Percentiles rank a stretch among this genome's conserved stretches.
Evolutionary conservation across 2,329 filamentous ascomycete species (phyloP).

Genomic region (Fusarium secorum): DNA sequence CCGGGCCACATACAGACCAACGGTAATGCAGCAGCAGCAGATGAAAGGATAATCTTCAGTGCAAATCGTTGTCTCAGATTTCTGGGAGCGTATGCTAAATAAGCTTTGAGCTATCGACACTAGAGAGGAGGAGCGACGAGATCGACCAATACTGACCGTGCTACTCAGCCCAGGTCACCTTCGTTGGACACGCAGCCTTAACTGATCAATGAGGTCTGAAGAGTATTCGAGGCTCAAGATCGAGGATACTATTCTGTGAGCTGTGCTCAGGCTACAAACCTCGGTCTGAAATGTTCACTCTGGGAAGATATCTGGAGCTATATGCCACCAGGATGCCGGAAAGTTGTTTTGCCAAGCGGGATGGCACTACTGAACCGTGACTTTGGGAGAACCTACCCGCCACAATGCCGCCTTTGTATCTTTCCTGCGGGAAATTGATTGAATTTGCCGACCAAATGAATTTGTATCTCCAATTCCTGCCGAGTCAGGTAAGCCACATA

Average conservation of each 20-base stretch:
- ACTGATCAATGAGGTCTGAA: background rate
- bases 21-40: background rate
- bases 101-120: constrained; percentile 11
- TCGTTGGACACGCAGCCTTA: background rate
- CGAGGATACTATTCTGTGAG: background rate
- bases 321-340: background rate
- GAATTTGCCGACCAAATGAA: no score
- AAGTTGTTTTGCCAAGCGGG: background rate
- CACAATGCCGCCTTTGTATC: background rate
- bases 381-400: background rate
- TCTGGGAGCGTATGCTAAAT: background rate
- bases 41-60: background rate
- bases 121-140: background rate
- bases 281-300: background rate
- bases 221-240: background rate
- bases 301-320: background rate
- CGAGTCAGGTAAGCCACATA: background rate
- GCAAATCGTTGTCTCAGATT: background rate
- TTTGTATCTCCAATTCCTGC: background rate
- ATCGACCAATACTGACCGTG: background rate
- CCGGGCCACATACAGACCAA: background rate
- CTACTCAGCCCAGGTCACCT: background rate
- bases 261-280: background rate
- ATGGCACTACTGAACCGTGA: background rate
- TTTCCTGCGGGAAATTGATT: no score